Percentiles rank a stretch among this genome's conserved stretches.
Evolutionary conservation across 2,329 filamentous ascomycete species (phyloP).

Genomic region (Xylaria arbuscula): DNA sequence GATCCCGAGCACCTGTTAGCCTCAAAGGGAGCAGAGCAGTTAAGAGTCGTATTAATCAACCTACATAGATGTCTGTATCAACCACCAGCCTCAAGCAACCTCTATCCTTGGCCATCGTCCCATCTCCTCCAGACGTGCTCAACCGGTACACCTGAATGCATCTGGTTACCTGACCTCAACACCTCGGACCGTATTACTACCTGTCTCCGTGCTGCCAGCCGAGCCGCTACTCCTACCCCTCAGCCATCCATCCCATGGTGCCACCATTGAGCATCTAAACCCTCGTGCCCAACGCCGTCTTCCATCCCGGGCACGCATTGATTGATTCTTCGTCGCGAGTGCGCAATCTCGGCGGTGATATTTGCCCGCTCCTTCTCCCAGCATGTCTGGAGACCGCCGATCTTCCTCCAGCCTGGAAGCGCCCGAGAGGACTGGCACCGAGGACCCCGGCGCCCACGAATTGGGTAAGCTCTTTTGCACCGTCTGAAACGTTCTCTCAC

Average conservation of each 20-base stretch:
- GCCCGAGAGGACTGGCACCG: slow-evolving; percentile 53
- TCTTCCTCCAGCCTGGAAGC: slow-evolving; percentile 48
- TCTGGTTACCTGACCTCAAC: slow-evolving; percentile 1
- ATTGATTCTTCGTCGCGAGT: slow-evolving; percentile 16
- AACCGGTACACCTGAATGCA: neutral
- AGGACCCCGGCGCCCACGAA: slow-evolving; percentile 70
- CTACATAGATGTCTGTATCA: neutral
- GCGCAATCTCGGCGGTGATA: slow-evolving; percentile 16
- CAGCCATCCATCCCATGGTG: slow-evolving; percentile 24
- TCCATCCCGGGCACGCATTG: slow-evolving; percentile 9
- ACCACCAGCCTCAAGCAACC: slow-evolving; percentile 9
- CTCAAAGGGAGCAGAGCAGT: slow-evolving; percentile 33
- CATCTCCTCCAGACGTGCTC: slow-evolving; percentile 14
- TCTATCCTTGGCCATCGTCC: slow-evolving; percentile 6
- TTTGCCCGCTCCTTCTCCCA: slow-evolving; percentile 12
- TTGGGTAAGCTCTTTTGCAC: slow-evolving; percentile 58
- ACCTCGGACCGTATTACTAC: slow-evolving; percentile 16
- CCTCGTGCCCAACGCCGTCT: slow-evolving; percentile 9
- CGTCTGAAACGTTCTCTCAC: slow-evolving; percentile 4
- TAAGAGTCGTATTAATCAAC: slow-evolving; percentile 13
- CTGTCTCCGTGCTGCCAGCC: slow-evolving; percentile 21
- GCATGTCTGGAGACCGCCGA: slow-evolving; percentile 47
- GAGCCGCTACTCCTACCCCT: slow-evolving; percentile 32
- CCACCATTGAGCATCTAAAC: slow-evolving; percentile 17
- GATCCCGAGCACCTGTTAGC: slow-evolving; percentile 40